These are phyloP conservation scores for Boeremia exigua DNA, from an alignment of 2,329 filamentous ascomycete genomes.

Conservation along the genomic window DNA sequence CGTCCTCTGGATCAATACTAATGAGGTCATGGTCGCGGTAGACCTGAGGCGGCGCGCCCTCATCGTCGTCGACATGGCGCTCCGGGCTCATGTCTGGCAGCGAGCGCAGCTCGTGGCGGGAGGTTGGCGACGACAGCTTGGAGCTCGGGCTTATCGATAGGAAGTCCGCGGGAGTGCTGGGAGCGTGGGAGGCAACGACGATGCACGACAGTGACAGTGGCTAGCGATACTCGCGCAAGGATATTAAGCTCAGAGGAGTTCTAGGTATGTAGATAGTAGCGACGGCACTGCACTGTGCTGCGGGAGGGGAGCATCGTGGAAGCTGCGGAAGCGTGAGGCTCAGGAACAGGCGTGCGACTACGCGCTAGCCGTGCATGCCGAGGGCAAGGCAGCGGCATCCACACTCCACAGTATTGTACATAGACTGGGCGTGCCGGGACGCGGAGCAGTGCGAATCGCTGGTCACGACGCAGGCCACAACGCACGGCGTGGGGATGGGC, in stretches of 20 bases:
- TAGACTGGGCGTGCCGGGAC: no score
- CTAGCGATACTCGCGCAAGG: neutral
- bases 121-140: constrained; percentile 33
- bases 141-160: constrained; percentile 33
- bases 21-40: constrained; percentile 43
- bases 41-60: constrained; percentile 35
- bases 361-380: neutral
- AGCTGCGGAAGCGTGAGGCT: constrained; percentile 15
- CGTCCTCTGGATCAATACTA: constrained; percentile 32
- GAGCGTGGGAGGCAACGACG: neutral
- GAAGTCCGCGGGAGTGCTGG: constrained; percentile 4
- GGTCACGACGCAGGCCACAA: no score
- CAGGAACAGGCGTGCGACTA: neutral
- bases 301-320: constrained; percentile 1
- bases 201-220: no score
- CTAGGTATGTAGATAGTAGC: no score
- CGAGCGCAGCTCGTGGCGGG: constrained; percentile 42
- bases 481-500: no score
- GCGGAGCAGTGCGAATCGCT: no score
- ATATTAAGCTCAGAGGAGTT: no score
- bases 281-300: neutral
- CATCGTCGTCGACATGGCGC: constrained; percentile 27
- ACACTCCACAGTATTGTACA: no score
- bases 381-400: no score
- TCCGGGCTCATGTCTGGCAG: constrained; percentile 34